These are phyloP conservation scores for Flammula alnicola DNA, from an alignment of 1,284 basidiomycete species.

Conservation along the genomic window DNA sequence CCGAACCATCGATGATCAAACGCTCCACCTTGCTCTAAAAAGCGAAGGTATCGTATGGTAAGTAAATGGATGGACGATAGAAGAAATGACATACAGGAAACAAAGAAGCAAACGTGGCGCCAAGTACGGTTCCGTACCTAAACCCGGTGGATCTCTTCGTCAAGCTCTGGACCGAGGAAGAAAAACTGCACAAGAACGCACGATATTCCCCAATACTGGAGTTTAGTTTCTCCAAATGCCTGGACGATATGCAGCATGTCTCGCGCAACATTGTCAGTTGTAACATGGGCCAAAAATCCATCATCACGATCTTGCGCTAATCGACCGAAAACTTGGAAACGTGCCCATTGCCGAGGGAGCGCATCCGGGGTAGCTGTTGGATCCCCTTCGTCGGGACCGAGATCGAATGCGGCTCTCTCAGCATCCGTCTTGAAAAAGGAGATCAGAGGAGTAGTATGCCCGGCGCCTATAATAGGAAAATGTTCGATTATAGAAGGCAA, in stretches of 20 bases:
- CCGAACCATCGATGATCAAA: slow-evolving; percentile 37
- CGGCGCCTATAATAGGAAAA: neutral
- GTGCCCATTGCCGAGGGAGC: slow-evolving; percentile 30
- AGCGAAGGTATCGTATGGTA: too few relatives aligned
- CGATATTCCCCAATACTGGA: slow-evolving; percentile 57
- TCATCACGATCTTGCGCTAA: slow-evolving; percentile 34
- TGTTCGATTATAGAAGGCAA: neutral
- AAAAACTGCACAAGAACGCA: neutral
- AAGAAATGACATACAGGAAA: slow-evolving; percentile 42
- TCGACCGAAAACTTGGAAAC: slow-evolving; percentile 30
- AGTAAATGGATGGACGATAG: too few relatives aligned
- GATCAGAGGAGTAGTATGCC: slow-evolving; percentile 4
- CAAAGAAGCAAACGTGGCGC: slow-evolving; percentile 47
- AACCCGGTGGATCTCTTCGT: too few relatives aligned
- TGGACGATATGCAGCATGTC: slow-evolving; percentile 52
- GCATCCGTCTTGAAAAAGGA: slow-evolving; percentile 10
- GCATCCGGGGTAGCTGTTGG: neutral
- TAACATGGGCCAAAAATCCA: slow-evolving; percentile 39
- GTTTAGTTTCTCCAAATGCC: slow-evolving; percentile 45
- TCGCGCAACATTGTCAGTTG: slow-evolving; percentile 46
- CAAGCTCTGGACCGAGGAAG: too few relatives aligned
- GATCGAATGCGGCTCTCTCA: slow-evolving; percentile 6
- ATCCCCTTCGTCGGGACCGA: slow-evolving; percentile 1
- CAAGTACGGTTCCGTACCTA: slow-evolving; percentile 46
- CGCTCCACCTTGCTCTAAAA: slow-evolving; percentile 41